Base-by-base conservation (phyloP, 2,329 filamentous ascomycete genomes). In the Aureobasidium sp. region DNA sequence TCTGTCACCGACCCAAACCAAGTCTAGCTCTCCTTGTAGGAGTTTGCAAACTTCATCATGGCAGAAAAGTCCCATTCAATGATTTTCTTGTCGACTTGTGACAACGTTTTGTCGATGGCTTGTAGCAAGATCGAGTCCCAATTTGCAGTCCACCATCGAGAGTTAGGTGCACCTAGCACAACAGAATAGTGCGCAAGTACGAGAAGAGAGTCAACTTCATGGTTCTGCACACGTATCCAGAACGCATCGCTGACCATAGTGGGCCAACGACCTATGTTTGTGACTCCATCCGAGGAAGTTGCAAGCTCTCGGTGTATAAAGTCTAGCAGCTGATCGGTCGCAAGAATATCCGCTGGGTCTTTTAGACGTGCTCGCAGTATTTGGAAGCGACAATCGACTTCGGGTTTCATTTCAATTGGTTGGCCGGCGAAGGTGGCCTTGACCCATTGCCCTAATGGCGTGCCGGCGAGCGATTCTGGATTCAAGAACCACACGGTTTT, bases 201-300 rank as follows among this genome's bases (percentile, higher is more conserved):
- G 31, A 66, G 53, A 4, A 70, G 58, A 14, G 69, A 65, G 22
- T 65, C 60, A 4, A 64, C 62, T 35, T 66, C 58, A 17, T 65
- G 65, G 27, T 65, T 63, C 31, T 65, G 62, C 1, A 68, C 52
- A 12, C 67, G 64, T 11, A 56, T 40, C 44, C 64, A 67, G 40
- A 67, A 70, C 0, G 62, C 63, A n/a, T 70, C 67, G 4, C 66
- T 62, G 5, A 67, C 62, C 60, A 68, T 60, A 1, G 68, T 64
- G 12, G 68, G 68, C 47, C 67, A 69, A 24, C 66, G 64, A 5
- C 65, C 66, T 37, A 69, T 64, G 12, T 64, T 65, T 49, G 65
- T 59, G 12, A 67, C 52, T 19, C 68, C 67, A 27, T 49, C 60
- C 9, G 48, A 31, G 15, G 35, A 22, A 11, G 29, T 48, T 7